Conservation (phyloP, 805 yeast species). For the Yarrowia sp. region DNA sequence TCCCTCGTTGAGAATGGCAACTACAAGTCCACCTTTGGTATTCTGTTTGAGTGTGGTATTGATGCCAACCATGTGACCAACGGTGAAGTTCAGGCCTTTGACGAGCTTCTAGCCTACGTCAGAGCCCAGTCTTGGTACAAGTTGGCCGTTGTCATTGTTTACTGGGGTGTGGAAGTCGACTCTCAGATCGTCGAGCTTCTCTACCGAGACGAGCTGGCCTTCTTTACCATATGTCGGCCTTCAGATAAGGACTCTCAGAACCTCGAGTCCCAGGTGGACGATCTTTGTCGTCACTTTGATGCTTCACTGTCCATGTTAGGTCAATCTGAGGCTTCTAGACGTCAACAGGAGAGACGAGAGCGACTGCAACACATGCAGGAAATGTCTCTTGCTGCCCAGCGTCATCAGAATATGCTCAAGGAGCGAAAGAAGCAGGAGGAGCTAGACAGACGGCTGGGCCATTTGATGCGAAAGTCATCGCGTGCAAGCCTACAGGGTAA, state of each 20-base stretch:
- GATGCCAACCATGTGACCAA: conserved; percentile 13
- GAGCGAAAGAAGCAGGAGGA: conserved; percentile 34
- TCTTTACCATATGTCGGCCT: conserved; percentile 24
- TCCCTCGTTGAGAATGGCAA: conserved; percentile 4
- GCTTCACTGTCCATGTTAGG: conserved; percentile 4
- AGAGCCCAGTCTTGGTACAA: conserved; percentile 26
- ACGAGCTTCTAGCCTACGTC: conserved; percentile 5
- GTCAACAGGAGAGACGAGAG: conserved; percentile 13
- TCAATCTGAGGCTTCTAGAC: neutral
- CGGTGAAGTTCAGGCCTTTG: conserved; percentile 18
- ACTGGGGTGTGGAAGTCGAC: conserved; percentile 27
- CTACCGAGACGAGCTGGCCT: conserved; percentile 3
- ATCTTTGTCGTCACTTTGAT: conserved; percentile 13
- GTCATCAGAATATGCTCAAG: conserved; percentile 14
- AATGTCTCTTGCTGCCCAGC: conserved; percentile 28
- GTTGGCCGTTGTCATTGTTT: conserved; percentile 23
- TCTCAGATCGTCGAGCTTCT: neutral
- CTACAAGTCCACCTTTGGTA: conserved; percentile 15
- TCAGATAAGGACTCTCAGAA: conserved; percentile 10
- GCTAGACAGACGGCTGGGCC: conserved; percentile 8
- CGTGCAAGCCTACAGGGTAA: neutral
- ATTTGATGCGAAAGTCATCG: conserved; percentile 8
- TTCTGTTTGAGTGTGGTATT: conserved; percentile 28
- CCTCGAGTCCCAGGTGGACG: conserved; percentile 26
- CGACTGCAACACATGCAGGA: conserved; percentile 20